phyloP scores from a whole-genome alignment of 139 green algal species.

The Tetraselmis chui region DNA sequence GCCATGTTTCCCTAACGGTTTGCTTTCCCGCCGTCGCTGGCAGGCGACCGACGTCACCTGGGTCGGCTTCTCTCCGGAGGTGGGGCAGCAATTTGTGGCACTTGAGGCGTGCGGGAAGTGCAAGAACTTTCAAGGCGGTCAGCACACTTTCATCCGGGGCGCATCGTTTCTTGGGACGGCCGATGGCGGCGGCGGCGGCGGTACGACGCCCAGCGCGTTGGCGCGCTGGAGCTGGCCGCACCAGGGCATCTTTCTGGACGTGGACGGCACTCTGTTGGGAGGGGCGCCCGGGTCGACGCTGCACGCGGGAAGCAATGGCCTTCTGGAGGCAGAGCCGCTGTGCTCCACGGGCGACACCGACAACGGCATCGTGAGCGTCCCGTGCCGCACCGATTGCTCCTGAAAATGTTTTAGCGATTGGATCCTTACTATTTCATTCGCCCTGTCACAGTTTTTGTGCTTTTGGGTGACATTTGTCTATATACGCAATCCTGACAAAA shows the following conservation, averaged over 20 bases:
- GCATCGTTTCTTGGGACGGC: background rate
- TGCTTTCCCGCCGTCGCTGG: no score
- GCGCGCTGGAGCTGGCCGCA: slow-evolving; percentile 18
- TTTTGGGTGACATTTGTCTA: no score
- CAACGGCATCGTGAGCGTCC: background rate
- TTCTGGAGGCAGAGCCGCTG: slow-evolving; percentile 1
- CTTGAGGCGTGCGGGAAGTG: slow-evolving; percentile 37
- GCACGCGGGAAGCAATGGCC: slow-evolving; percentile 4
- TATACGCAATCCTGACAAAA: no score
- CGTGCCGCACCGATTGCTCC: slow-evolving; percentile 8
- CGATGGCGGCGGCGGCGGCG: background rate
- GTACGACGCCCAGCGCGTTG: background rate
- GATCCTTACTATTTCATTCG: background rate
- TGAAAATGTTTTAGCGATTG: background rate
- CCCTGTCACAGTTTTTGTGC: slow-evolving; percentile 14
- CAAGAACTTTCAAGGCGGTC: slow-evolving; percentile 39
- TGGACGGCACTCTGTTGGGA: slow-evolving; percentile 37
- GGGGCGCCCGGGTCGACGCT: slow-evolving; percentile 1
- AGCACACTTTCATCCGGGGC: slow-evolving; percentile 24
- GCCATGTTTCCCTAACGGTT: no score
- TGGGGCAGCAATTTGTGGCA: slow-evolving; percentile 12
- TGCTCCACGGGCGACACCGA: no score
- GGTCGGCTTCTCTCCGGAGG: background rate
- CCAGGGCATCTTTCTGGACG: slow-evolving; percentile 42
- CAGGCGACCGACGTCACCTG: background rate